These are phyloP conservation scores for Ananas comosus DNA, from an alignment of 176 grass and related monocot species.

Conservation along the genomic window DNA sequence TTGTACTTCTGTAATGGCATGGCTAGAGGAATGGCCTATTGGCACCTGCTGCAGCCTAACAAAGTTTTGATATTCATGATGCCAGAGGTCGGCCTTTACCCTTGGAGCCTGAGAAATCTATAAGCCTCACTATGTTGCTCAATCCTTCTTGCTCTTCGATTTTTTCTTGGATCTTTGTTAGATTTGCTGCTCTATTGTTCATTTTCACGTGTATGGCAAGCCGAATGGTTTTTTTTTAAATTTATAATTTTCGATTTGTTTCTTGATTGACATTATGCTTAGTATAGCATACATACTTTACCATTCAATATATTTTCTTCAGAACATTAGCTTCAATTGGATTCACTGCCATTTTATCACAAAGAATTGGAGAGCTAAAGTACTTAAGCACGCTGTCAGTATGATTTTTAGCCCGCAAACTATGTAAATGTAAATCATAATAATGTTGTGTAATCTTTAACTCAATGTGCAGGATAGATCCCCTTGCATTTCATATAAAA, in stretches of 20 bases:
- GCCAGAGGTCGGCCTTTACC: too few relatives aligned
- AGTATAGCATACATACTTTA: constrained; percentile 1
- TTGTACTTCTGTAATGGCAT: too few relatives aligned
- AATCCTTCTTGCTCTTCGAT: too few relatives aligned
- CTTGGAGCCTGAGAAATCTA: too few relatives aligned
- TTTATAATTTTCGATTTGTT: constrained; percentile 3
- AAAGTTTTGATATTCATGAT: too few relatives aligned
- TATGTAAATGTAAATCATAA: neutral
- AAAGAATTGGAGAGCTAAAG: constrained; percentile 76
- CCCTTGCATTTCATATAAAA: neutral
- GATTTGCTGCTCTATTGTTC: too few relatives aligned
- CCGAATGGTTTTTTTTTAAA: too few relatives aligned
- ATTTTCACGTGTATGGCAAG: too few relatives aligned
- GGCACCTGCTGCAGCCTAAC: too few relatives aligned
- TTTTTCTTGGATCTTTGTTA: too few relatives aligned
- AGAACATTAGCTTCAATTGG: constrained; percentile 92
- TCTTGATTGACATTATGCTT: neutral
- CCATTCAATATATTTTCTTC: constrained; percentile 23
- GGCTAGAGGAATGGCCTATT: too few relatives aligned
- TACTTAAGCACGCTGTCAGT: constrained; percentile 90
- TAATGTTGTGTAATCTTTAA: neutral
- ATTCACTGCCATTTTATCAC: constrained; percentile 74
- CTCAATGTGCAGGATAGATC: neutral
- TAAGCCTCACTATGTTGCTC: too few relatives aligned
- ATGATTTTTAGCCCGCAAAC: neutral